phyloP scores from a whole-genome alignment of 1,284 basidiomycete species.

The Moesziomyces parantarcticus region DNA sequence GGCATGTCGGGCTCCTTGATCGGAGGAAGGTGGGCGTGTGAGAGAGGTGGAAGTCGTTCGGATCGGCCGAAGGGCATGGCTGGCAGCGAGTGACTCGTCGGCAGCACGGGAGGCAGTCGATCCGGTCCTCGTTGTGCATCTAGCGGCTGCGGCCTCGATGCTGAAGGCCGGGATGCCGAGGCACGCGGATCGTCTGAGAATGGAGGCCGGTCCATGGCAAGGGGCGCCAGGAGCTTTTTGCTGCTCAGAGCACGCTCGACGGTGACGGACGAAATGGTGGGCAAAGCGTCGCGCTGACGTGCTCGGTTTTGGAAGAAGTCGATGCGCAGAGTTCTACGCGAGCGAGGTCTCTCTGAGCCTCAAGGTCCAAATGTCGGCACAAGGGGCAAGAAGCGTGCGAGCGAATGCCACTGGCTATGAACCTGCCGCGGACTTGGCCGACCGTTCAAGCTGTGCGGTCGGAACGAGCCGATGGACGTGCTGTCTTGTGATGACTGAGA shows the following conservation, averaged over 20 bases:
- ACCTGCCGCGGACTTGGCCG: too few species aligned
- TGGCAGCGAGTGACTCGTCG: conserved; percentile 18
- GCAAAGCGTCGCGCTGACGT: conserved; percentile 18
- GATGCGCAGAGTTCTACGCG: background rate
- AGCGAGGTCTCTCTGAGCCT: background rate
- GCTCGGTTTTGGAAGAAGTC: background rate
- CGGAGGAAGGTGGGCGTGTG: conserved; percentile 22
- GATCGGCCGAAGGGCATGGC: conserved; percentile 12
- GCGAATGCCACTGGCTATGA: too few species aligned
- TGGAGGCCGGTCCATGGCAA: conserved; percentile 37
- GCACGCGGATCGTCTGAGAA: conserved; percentile 23
- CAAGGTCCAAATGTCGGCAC: background rate
- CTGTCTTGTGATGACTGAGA: too few species aligned
- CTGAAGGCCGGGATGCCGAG: conserved; percentile 11
- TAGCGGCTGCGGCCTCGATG: conserved; percentile 5
- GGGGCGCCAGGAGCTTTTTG: conserved; percentile 31
- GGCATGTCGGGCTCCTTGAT: conserved; percentile 17
- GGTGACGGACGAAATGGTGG: conserved; percentile 40
- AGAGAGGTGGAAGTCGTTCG: conserved; percentile 9
- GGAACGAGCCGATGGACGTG: too few species aligned
- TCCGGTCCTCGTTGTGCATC: conserved; percentile 16
- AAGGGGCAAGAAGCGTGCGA: too few species aligned
- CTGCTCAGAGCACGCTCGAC: conserved; percentile 40
- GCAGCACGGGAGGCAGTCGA: conserved; percentile 24
- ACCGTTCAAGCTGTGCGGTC: too few species aligned